Evolutionary conservation across 768 basidiomycete species (phyloP).

Genomic region (Boletus reticuloceps): DNA sequence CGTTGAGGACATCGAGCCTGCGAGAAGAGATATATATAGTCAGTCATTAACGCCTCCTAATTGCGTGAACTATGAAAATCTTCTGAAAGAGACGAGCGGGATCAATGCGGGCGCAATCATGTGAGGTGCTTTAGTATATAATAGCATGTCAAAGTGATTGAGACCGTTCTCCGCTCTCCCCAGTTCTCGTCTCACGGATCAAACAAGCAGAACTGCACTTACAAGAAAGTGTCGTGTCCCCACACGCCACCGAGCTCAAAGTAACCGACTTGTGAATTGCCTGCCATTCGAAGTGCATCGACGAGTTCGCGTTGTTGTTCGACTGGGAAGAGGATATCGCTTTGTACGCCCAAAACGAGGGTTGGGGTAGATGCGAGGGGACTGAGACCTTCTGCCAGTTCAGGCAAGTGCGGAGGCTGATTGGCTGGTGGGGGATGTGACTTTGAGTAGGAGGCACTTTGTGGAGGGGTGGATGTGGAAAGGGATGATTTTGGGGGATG

Average conservation of each 20-base stretch:
- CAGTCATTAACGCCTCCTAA: not conserved
- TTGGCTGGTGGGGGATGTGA: slow-evolving; percentile 71
- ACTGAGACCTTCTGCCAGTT: slow-evolving; percentile 73
- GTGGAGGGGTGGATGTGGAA: slow-evolving; percentile 13
- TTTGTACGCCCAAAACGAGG: slow-evolving; percentile 91
- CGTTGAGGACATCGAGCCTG: slow-evolving; percentile 83
- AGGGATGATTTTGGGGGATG: slow-evolving; percentile 23
- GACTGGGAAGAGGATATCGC: slow-evolving; percentile 94
- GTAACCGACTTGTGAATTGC: slow-evolving; percentile 87
- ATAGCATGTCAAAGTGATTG: not conserved
- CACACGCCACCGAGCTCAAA: slow-evolving; percentile 99
- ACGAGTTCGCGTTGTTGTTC: slow-evolving; percentile 96
- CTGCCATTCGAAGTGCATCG: slow-evolving; percentile 87
- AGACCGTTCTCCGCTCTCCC: not conserved
- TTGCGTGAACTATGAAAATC: not conserved
- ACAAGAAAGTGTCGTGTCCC: slow-evolving; percentile 98
- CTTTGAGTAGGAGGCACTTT: slow-evolving; percentile 54
- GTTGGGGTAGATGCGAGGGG: slow-evolving; percentile 76
- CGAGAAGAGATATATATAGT: slow-evolving; percentile 8
- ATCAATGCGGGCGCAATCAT: slow-evolving; percentile 5
- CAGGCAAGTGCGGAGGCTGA: slow-evolving; percentile 70
- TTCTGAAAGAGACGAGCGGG: not conserved
- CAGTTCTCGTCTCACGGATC: not conserved
- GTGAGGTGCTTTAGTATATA: too few species aligned
- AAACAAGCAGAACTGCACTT: slow-evolving; percentile 32